Percentiles rank a stretch among this genome's conserved stretches.
phyloP scores from a whole-genome alignment of 768 basidiomycete species.

The Suillus spraguei region DNA sequence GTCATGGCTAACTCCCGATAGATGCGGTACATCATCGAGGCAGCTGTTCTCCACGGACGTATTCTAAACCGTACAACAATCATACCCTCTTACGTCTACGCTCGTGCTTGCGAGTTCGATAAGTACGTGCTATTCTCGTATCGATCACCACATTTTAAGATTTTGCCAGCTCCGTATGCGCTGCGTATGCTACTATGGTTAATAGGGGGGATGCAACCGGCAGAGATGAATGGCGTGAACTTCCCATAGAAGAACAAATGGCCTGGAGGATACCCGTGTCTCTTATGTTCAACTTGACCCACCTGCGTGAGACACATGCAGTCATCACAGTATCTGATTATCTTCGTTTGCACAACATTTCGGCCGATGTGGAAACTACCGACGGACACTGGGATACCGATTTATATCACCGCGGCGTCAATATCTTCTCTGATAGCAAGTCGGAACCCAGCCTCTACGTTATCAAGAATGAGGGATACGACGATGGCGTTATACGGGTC shows the following conservation, averaged over 20 bases:
- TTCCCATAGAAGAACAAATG: conserved; percentile 40
- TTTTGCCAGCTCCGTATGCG: conserved; percentile 34
- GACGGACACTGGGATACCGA: conserved; percentile 41
- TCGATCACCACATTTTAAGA: conserved; percentile 1
- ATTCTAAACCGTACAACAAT: conserved; percentile 46
- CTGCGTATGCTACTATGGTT: conserved; percentile 46
- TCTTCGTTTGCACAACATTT: conserved; percentile 41
- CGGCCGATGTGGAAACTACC: conserved; percentile 33
- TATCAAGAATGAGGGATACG: conserved; percentile 43
- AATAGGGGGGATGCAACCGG: conserved; percentile 45
- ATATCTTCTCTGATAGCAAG: conserved; percentile 15
- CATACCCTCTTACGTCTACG: conserved; percentile 49
- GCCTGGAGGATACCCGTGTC: conserved; percentile 37
- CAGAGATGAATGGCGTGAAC: conserved; percentile 40
- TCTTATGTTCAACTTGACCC: conserved; percentile 47
- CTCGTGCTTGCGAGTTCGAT: conserved; percentile 45
- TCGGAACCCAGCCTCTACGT: conserved; percentile 29
- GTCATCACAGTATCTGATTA: conserved; percentile 45
- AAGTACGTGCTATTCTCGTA: conserved; percentile 18
- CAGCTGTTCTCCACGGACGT: conserved; percentile 44
- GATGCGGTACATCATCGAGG: conserved; percentile 54
- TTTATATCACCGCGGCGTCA: conserved; percentile 32
- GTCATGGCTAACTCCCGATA: conserved; percentile 15
- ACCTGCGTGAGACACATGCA: conserved; percentile 37
- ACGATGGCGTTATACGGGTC: conserved; percentile 38